Evolutionary conservation across 2,329 filamentous ascomycete genomes (phyloP).

Genomic region (Epichloe coenophiala): DNA sequence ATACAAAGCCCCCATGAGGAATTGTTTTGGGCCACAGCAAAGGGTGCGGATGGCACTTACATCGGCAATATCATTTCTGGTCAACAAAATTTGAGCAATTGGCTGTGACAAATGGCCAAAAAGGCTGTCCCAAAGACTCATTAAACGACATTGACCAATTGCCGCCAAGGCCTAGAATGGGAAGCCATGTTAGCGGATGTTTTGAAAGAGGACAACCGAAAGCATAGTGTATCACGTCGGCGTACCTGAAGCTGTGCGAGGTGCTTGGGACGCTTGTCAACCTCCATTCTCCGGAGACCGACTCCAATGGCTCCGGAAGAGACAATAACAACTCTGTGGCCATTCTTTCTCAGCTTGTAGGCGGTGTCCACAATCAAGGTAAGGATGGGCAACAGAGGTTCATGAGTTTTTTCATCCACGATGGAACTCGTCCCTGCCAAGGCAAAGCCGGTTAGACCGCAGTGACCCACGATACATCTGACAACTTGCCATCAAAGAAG

Average conservation of each 20-base stretch:
- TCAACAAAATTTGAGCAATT: conserved; percentile 87
- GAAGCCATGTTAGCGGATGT: background rate
- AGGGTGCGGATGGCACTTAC: conserved; percentile 31
- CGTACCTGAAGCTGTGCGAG: conserved; percentile 70
- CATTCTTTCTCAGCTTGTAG: conserved; percentile 74
- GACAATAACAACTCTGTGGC: conserved; percentile 88
- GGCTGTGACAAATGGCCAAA: conserved; percentile 82
- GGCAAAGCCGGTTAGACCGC: background rate
- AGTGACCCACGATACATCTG: background rate
- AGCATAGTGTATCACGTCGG: background rate
- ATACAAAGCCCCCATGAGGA: background rate
- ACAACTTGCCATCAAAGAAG: background rate
- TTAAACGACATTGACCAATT: conserved; percentile 88
- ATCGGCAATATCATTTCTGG: conserved; percentile 91
- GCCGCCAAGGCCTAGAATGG: conserved; percentile 63
- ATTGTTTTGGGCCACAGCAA: no score
- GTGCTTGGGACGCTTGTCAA: conserved; percentile 78
- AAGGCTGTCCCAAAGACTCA: conserved; percentile 88
- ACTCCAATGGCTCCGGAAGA: conserved; percentile 96
- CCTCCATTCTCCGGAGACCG: conserved; percentile 77
- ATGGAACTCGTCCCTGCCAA: conserved; percentile 88
- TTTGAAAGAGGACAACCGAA: background rate
- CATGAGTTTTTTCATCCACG: conserved; percentile 88
- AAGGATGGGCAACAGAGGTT: conserved; percentile 81
- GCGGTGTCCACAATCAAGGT: conserved; percentile 91